Conservation (phyloP, 768 basidiomycete species). For the Russula lepida region DNA sequence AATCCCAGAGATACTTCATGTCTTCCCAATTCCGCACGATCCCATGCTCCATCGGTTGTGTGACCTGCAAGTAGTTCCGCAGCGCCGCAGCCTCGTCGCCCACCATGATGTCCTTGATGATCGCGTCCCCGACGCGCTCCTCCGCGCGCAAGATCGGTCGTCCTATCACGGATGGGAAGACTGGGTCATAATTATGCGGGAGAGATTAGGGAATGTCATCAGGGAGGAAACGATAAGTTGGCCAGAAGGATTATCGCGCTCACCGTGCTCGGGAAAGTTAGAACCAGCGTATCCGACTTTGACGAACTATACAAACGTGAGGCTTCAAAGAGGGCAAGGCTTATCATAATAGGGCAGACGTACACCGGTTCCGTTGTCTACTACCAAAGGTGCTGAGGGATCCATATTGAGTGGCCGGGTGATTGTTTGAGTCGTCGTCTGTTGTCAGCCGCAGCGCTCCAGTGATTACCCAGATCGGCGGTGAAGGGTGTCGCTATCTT, state of each 20-base stretch:
- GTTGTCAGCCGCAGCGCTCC: neutral
- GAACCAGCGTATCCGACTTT: constrained; percentile 58
- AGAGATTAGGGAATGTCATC: no score
- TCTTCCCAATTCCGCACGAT: constrained; percentile 99
- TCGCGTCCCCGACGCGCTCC: constrained; percentile 77
- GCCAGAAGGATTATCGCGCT: constrained; percentile 1
- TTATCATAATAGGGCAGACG: constrained; percentile 18
- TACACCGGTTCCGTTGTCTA: constrained; percentile 62
- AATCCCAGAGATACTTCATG: constrained; percentile 97
- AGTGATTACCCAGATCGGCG: neutral
- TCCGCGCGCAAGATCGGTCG: constrained; percentile 96
- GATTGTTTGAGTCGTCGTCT: neutral
- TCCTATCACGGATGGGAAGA: constrained; percentile 95
- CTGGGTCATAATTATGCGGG: constrained; percentile 37
- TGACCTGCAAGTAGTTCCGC: constrained; percentile 91
- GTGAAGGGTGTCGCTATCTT: no score
- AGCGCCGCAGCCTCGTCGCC: constrained; percentile 94
- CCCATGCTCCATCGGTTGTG: constrained; percentile 99
- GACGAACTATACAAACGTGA: constrained; percentile 39
- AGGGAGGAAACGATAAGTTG: neutral
- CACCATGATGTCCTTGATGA: constrained; percentile 97
- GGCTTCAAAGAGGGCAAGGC: neutral
- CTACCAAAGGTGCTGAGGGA: constrained; percentile 39
- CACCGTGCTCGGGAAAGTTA: constrained; percentile 57
- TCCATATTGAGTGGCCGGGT: constrained; percentile 30